Conservation (phyloP, 441 rosid species). For the Erodium texanum region DNA sequence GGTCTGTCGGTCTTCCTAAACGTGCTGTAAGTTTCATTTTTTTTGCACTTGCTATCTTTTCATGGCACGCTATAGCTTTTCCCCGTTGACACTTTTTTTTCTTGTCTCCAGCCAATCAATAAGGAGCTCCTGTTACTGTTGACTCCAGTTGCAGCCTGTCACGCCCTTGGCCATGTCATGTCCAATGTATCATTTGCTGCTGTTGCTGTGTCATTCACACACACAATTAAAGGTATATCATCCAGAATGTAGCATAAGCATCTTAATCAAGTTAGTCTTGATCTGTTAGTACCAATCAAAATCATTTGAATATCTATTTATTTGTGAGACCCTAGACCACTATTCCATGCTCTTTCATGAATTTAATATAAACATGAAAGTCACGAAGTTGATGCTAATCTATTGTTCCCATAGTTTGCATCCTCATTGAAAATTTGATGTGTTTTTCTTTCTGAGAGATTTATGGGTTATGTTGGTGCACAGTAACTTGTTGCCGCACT, state of each 20-base stretch:
- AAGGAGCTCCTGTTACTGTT: conserved; percentile 29
- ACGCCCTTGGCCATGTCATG: background rate
- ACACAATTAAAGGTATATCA: background rate
- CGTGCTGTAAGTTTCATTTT: background rate
- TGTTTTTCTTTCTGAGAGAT: too few relatives aligned
- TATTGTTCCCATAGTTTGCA: too few relatives aligned
- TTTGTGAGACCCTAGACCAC: background rate
- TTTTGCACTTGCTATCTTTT: background rate
- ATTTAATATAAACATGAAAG: too few relatives aligned
- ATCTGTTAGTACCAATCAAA: background rate
- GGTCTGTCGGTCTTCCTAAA: background rate
- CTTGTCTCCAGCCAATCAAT: background rate
- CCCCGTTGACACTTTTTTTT: background rate
- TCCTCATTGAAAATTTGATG: too few relatives aligned
- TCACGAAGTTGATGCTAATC: too few relatives aligned
- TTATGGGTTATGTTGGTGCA: too few relatives aligned
- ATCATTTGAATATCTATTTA: background rate
- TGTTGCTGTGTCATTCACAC: background rate
- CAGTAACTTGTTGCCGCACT: too few relatives aligned
- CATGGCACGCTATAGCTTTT: background rate
- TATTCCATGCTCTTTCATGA: background rate
- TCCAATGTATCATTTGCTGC: background rate
- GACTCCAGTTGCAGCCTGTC: background rate
- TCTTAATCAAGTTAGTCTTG: background rate
- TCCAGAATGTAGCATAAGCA: background rate